Percentiles rank a stretch among this genome's conserved stretches.
phyloP scores from a whole-genome alignment of 192 early-diverging fungal species.

The Backusella luteola region DNA sequence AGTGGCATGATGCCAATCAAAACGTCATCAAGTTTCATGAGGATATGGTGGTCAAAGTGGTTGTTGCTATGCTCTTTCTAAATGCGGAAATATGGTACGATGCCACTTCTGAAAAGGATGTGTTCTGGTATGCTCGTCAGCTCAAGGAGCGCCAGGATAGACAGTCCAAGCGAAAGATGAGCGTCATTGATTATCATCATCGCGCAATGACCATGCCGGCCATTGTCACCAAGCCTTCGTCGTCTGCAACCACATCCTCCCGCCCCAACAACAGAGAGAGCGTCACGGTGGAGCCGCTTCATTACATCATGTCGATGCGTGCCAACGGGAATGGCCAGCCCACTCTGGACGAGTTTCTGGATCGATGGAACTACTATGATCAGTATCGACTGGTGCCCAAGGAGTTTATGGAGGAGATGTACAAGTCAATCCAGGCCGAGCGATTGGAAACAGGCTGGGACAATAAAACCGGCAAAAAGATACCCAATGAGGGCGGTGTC shows the following conservation, averaged over 20 bases:
- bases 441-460: constrained; percentile 50
- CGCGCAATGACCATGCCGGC: background rate
- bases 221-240: background rate
- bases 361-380: constrained; percentile 34
- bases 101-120: constrained; percentile 36
- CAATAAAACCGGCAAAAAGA: constrained; percentile 10
- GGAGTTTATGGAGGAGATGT: constrained; percentile 43
- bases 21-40: constrained; percentile 53
- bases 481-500: background rate
- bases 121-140: constrained; percentile 37
- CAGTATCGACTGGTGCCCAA: constrained; percentile 32
- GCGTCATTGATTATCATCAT: constrained; percentile 10
- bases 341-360: constrained; percentile 22
- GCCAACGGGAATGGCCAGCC: background rate
- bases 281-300: constrained; percentile 18
- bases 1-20: constrained; percentile 64
- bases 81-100: constrained; percentile 62
- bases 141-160: constrained; percentile 28
- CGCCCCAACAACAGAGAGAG: background rate
- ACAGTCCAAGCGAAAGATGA: constrained; percentile 12
- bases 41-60: constrained; percentile 54
- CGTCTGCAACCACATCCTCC: background rate
- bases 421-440: constrained; percentile 41
- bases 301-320: constrained; percentile 22
- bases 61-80: constrained; percentile 60